phyloP scores from a whole-genome alignment of 139 green algal genomes.

The Chlorella sp. region DNA sequence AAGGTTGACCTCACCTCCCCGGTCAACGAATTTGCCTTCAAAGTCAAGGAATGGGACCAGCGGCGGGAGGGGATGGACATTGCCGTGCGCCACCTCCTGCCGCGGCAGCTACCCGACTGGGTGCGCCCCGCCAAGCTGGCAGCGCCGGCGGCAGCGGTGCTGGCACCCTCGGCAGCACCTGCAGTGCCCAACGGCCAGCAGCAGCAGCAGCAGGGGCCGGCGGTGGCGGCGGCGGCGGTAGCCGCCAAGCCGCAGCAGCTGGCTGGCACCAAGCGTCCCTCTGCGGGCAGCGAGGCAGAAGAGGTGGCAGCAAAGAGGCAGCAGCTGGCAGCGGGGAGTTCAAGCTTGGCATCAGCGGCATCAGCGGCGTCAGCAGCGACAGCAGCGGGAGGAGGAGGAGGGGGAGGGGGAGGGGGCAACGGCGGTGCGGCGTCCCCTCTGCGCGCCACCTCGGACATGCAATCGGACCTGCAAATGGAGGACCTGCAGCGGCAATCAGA shows the following conservation, averaged over 20 bases:
- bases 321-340: neutral
- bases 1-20: slow-evolving; percentile 76
- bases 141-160: neutral
- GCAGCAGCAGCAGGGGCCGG: slow-evolving; percentile 6
- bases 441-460: slow-evolving; percentile 1
- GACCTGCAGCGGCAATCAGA: slow-evolving; percentile 11
- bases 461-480: slow-evolving; percentile 16
- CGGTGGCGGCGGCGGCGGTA: neutral
- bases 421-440: neutral
- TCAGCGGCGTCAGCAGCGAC: neutral
- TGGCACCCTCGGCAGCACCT: neutral
- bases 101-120: slow-evolving; percentile 25
- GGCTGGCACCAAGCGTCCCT: neutral
- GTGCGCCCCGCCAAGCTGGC: neutral
- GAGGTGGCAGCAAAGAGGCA: slow-evolving; percentile 18
- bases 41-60: slow-evolving; percentile 44
- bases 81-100: slow-evolving; percentile 60
- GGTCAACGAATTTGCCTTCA: slow-evolving; percentile 75
- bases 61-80: slow-evolving; percentile 75
- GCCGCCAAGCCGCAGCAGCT: neutral
- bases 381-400: neutral
- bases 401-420: neutral
- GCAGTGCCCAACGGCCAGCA: neutral
- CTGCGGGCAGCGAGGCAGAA: neutral
- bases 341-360: neutral